Percentiles rank a stretch among this genome's conserved stretches.
These are phyloP conservation scores for Xylaria palmicola DNA, from an alignment of 495 filamentous ascomycete species.

Conservation along the genomic window DNA sequence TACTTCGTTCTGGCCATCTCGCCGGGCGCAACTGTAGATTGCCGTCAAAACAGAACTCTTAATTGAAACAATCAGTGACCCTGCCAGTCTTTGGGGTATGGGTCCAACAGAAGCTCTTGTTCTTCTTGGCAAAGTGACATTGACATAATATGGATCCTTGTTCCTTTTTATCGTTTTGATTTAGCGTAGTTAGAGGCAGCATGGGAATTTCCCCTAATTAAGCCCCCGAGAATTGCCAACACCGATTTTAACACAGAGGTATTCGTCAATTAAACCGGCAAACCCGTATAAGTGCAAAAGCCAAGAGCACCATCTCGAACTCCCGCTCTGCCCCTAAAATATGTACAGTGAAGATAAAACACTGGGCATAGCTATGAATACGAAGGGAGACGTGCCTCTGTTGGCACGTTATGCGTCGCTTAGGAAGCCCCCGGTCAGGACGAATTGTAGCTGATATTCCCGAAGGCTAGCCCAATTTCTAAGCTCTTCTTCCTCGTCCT, in stretches of 20 bases:
- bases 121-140: not conserved
- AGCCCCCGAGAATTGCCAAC: too few species aligned
- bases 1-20: not conserved
- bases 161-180: too few species aligned
- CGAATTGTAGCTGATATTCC: constrained; percentile 69
- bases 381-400: not conserved
- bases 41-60: too few species aligned
- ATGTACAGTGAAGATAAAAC: constrained; percentile 1
- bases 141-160: too few species aligned
- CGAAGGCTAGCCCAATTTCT: constrained; percentile 71
- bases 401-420: constrained; percentile 13
- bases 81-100: not conserved
- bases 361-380: not conserved
- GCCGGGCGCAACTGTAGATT: not conserved
- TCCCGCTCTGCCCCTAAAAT: not conserved
- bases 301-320: not conserved
- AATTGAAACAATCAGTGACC: not conserved
- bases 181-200: too few species aligned
- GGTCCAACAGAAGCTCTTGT: not conserved
- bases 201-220: too few species aligned
- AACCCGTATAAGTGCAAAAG: not conserved
- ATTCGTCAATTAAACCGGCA: too few species aligned
- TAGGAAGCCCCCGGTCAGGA: constrained; percentile 59
- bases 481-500: constrained; percentile 72
- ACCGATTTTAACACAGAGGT: too few species aligned